A percentile compares a stretch with the other conserved stretches of the same genome.
Evolutionary conservation across 768 basidiomycete genomes (phyloP).

Genomic region (Cubamyces sp.): DNA sequence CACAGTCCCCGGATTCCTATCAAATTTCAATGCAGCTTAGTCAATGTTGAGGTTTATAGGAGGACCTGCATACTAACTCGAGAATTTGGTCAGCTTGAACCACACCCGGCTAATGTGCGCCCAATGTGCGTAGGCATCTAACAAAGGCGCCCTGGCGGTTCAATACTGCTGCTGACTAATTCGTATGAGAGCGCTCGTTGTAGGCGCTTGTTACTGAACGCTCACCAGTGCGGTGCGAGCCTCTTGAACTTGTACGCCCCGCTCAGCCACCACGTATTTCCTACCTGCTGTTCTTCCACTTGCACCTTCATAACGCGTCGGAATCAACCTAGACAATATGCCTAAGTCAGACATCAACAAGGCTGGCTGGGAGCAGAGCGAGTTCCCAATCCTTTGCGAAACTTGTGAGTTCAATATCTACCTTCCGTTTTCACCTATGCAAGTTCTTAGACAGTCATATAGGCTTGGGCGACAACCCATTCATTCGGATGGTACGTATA

Average conservation of each 20-base stretch:
- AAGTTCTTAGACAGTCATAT: background rate
- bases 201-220: background rate
- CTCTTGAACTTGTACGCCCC: no score
- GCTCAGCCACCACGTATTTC: background rate
- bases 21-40: no score
- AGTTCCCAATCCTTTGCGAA: slow-evolving; percentile 93
- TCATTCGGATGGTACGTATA: slow-evolving; percentile 87
- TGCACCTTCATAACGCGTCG: background rate
- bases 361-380: slow-evolving; percentile 92
- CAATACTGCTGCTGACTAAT: slow-evolving; percentile 7
- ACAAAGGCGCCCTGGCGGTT: no score
- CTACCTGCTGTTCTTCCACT: background rate
- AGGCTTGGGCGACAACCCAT: slow-evolving; percentile 91
- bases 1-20: no score
- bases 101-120: no score
- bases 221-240: no score
- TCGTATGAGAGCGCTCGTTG: no score
- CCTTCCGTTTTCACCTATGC: background rate
- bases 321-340: slow-evolving; percentile 41
- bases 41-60: no score
- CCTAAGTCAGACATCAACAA: slow-evolving; percentile 93
- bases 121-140: no score
- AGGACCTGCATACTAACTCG: no score
- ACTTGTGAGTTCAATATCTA: slow-evolving; percentile 61
- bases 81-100: no score